Conservation (phyloP, 345 rosid genomes). For the Conringia planisiliqua region DNA sequence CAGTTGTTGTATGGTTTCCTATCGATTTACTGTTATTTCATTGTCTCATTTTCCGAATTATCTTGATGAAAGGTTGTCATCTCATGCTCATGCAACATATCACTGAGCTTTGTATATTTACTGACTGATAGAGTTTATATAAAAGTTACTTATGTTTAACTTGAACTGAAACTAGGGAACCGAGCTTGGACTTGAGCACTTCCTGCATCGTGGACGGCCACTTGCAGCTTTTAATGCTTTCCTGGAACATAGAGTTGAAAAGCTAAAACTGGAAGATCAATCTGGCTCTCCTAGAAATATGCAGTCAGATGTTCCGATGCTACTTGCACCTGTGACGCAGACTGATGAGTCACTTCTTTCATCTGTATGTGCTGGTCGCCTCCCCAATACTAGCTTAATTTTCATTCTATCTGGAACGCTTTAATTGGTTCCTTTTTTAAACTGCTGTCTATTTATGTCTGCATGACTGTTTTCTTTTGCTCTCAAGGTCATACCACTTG, state of each 20-base stretch:
- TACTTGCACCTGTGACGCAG: constrained; percentile 67
- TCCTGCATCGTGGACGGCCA: constrained; percentile 95
- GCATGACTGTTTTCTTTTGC: constrained; percentile 1
- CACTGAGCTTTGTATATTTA: constrained; percentile 5
- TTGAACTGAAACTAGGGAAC: constrained; percentile 56
- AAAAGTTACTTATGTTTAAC: constrained; percentile 8
- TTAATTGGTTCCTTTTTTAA: not conserved
- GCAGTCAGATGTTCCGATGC: constrained; percentile 86
- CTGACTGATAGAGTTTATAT: not conserved
- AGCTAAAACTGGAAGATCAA: constrained; percentile 60
- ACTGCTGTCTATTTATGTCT: constrained; percentile 15
- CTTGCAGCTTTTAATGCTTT: constrained; percentile 89
- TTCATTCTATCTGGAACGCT: constrained; percentile 1
- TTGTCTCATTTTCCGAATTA: not conserved
- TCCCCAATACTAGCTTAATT: constrained; percentile 17
- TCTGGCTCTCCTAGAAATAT: constrained; percentile 54
- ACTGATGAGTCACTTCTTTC: constrained; percentile 76
- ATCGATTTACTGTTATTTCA: not conserved
- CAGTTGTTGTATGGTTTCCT: constrained; percentile 1
- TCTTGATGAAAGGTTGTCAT: constrained; percentile 17
- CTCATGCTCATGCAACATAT: constrained; percentile 12
- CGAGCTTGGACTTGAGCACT: constrained; percentile 83
- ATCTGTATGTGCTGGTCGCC: constrained; percentile 57
- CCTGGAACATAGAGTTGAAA: constrained; percentile 64
- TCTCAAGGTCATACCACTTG: constrained; percentile 86